Conservation (phyloP, 169 alveolate genomes). For the Blepharisma undulans region DNA sequence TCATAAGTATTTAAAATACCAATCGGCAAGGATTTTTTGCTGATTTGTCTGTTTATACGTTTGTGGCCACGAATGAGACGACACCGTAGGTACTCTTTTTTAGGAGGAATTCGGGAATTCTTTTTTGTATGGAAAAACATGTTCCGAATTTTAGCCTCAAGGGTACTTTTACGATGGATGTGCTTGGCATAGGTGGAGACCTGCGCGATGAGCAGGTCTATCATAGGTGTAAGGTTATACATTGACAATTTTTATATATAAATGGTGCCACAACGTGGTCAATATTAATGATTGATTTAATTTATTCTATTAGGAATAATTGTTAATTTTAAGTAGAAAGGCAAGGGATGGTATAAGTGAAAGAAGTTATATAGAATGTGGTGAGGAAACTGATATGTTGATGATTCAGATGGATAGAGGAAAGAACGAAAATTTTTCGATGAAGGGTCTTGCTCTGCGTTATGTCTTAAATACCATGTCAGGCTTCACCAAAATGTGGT, state of each 20-base stretch:
- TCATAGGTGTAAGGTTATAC: not conserved
- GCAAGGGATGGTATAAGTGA: not conserved
- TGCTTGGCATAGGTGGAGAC: not conserved
- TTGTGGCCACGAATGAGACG: slow-evolving; percentile 17
- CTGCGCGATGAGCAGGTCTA: not conserved
- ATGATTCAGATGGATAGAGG: not conserved
- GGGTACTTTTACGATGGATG: not conserved
- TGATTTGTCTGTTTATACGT: not conserved
- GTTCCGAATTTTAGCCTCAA: not conserved
- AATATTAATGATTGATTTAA: not conserved
- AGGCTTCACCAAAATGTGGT: not conserved
- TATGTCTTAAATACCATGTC: not conserved
- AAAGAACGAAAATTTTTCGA: too few relatives aligned
- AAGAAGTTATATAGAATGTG: not conserved
- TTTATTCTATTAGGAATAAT: not conserved
- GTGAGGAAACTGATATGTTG: not conserved
- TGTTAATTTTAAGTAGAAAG: too few relatives aligned
- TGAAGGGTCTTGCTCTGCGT: too few relatives aligned
- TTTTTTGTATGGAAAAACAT: not conserved
- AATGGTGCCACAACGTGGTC: not conserved
- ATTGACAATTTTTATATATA: not conserved
- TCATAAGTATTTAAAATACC: not conserved
- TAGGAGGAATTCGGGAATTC: not conserved
- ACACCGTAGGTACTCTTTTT: slow-evolving; percentile 8
- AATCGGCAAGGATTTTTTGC: not conserved